These are phyloP conservation scores for Xylaria bambusicola DNA, from an alignment of 495 filamentous ascomycete species.

Conservation along the genomic window DNA sequence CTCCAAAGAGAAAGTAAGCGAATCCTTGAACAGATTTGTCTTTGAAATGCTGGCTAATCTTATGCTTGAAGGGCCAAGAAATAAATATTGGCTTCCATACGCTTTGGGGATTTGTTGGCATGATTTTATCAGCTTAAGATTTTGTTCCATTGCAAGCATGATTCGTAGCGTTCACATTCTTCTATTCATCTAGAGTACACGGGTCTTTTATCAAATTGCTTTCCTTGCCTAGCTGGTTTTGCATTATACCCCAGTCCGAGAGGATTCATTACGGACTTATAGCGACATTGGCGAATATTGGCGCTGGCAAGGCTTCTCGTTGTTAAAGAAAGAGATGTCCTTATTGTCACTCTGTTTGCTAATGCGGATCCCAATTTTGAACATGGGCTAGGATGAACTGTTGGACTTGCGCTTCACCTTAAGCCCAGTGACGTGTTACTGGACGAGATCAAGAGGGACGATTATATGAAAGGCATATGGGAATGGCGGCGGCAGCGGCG, in stretches of 20 bases:
- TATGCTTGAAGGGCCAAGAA: neutral
- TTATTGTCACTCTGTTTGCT: slow-evolving; percentile 3
- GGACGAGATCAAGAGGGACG: slow-evolving; percentile 11
- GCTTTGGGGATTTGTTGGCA: neutral
- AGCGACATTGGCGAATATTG: slow-evolving; percentile 30
- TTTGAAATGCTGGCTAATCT: slow-evolving; percentile 1
- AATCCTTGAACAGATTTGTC: neutral
- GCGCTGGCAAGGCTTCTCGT: slow-evolving; percentile 24
- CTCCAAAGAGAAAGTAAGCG: slow-evolving; percentile 33
- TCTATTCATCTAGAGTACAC: slow-evolving; percentile 17
- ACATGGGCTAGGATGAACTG: neutral
- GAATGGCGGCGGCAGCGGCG: neutral
- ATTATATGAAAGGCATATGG: slow-evolving; percentile 12
- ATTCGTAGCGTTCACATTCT: slow-evolving; percentile 6
- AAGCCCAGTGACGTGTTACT: neutral
- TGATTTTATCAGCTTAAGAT: slow-evolving; percentile 2
- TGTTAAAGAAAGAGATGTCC: slow-evolving; percentile 15
- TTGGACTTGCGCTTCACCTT: neutral
- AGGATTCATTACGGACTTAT: slow-evolving; percentile 26
- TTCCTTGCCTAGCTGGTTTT: slow-evolving; percentile 27
- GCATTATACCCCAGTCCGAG: slow-evolving; percentile 38
- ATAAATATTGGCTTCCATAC: slow-evolving; percentile 2
- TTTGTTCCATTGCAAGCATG: neutral
- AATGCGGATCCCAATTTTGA: slow-evolving; percentile 7
- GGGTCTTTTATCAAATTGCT: slow-evolving; percentile 23